Evolutionary conservation across 2,329 filamentous ascomycete species (phyloP), one percentile per base, ranked within the genome.

Genomic region (Sarocladiaceae sp.): DNA sequence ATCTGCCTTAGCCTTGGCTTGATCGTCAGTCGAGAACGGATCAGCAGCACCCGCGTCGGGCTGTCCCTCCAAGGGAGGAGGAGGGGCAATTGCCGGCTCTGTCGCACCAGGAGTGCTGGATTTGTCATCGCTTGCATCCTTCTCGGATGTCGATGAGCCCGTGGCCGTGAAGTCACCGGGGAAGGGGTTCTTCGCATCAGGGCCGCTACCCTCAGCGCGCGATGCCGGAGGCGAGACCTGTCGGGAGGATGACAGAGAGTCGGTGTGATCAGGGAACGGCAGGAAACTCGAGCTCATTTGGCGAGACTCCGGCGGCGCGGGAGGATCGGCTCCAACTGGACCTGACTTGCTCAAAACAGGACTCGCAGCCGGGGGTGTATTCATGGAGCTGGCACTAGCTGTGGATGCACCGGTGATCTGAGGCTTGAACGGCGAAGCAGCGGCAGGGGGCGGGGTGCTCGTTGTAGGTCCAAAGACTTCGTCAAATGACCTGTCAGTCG

Each of bases 231-330:
- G 83, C 19, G 86, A 87, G 6, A 83, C 83, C 62, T 85, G 85
- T 21, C 85, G 82, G 13, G 88, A 93, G 16, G 87, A 89, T 45
- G 80, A 83, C 44, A 85, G 67, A 3, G 86, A 88, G 48, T 86
- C 82, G 40, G 74, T 69, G 39, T 82, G 69, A 12, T 77, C 74
- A 45, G 74, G 72, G 53, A 95, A 80, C 4, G 87, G 85, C 39
- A 91, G 67, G 59, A 85, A 84, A 56, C 78, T 82, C 5, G 88
- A 86, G 47, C 77, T 88, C 50, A 91, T 81, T 60, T 94, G 88
- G 47, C 82, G 76, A 18, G 85, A 85, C 60, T 85, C 82, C 12
- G 85, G 77, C 18, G 83, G 82, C 23, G 84, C 71, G 35, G 74
- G 70, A 43, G 73, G 69, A 33, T 86, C 80, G 41, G 65, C 66